Evolutionary conservation across 352 stramenopile species (phyloP).

Genomic region (Blastocystis sp.): DNA sequence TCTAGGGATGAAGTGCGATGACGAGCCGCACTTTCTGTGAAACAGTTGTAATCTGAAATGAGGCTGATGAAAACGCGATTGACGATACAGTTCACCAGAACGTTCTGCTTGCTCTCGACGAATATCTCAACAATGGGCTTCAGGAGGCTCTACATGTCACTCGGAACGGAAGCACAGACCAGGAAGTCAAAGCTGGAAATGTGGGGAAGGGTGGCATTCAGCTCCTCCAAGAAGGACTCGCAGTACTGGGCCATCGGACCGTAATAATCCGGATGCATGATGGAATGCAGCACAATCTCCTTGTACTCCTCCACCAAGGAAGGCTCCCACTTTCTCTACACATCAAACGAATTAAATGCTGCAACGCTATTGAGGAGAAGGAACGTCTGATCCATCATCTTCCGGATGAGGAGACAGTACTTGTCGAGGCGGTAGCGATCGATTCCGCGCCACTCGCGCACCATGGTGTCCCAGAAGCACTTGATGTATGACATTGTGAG

Average conservation of each 20-base stretch:
- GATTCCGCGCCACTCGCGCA: constrained; percentile 70
- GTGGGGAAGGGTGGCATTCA: constrained; percentile 8
- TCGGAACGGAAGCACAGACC: neutral
- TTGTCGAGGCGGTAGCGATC: constrained; percentile 73
- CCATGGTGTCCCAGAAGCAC: constrained; percentile 71
- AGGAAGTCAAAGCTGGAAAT: constrained; percentile 51
- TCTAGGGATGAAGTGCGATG: neutral
- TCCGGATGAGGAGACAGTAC: constrained; percentile 74
- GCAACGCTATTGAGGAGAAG: neutral
- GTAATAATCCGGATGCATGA: neutral
- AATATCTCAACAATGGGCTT: constrained; percentile 13
- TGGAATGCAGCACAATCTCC: neutral
- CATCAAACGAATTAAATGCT: neutral
- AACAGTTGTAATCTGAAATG: constrained; percentile 4
- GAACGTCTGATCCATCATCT: constrained; percentile 67
- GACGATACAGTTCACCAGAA: constrained; percentile 13
- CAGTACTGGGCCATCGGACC: constrained; percentile 42
- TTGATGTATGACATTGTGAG: constrained; percentile 70
- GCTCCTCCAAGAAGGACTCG: constrained; percentile 60
- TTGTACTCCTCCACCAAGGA: constrained; percentile 12
- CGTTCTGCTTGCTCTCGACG: neutral
- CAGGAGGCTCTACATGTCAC: constrained; percentile 1
- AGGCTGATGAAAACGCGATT: constrained; percentile 25
- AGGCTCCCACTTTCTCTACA: constrained; percentile 25
- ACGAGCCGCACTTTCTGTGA: constrained; percentile 3